Base-by-base conservation (phyloP, 2,329 filamentous ascomycete genomes). In the Chalara sp. region DNA sequence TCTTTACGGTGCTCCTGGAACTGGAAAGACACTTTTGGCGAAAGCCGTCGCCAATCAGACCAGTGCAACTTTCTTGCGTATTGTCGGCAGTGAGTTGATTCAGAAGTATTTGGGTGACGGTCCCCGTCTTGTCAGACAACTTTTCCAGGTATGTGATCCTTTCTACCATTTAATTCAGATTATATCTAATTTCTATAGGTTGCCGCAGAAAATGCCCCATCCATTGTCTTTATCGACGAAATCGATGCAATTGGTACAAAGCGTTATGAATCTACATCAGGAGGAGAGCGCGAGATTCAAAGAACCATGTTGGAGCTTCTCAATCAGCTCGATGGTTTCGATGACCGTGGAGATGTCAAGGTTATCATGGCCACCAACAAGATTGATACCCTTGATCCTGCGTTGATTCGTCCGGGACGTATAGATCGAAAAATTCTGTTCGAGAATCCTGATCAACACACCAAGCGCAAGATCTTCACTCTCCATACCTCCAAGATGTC, bases 331-430 rank as follows among this genome's bases (percentile, higher is more conserved):
- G 93, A 99, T 68, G 93, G 93, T 63, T 99, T 99, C 72, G 93
- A 99, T 67, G 95, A 99, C 70, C 88, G 93, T 54, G 95, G 93
- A 61, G 93, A 99, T 67, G 92, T 99, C 71, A 99, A 99, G 77
- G 93, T 99, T 55, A 92, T 99, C 70, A 97, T 99, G 91, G 95
- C 93, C 10, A 99, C 93, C 60, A 99, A 99, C 83, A 99, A 99
- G 81, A 99, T 99, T 61, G 95, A 99, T 61, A 95, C 89, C 4
- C 79, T 99, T 31, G 95, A 99, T 66, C 93, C 93, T 50, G 93
- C 93, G 13, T 78, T 99, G 61, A 99, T 99, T 66, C 86, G 93
- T 60, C 93, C 93, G 43, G 93, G 93, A 57, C 91, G 93, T 79
- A 99, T 99, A 69, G 93, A 99, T 71, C 86, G 93, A 63, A 99